Base-by-base conservation (phyloP, 345 rosid species). In the Bretschneidera sinensis region DNA sequence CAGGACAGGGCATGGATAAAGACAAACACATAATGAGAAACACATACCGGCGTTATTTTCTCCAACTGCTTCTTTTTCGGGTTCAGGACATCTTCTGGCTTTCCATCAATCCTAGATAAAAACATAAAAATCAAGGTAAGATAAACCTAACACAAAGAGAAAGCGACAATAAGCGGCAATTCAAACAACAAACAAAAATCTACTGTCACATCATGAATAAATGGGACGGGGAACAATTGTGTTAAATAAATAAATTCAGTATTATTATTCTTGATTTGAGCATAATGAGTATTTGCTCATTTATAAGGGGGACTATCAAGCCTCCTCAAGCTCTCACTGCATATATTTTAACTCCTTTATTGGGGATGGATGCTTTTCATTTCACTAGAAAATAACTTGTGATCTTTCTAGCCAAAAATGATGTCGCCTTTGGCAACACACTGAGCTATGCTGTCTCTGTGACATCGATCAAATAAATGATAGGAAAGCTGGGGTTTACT, bases 61-160 rank as follows among this genome's bases (percentile, higher is more conserved):
- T 94, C 99, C 69, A 94, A 74, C 71, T 87, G 96, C 85, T 89
- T 92, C 82, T 87, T 92, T 72, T 94, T 94, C 6, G 96, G 99
- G 77, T 94, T 94, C 61, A 89, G 74, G 48, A 87, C 84, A 51
- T 86, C 98, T 79, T 90, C 98, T n/a, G 97, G 87, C 84, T 89
- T 90, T 35, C 97, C 97, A 67, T 92, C 96, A 52, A 89, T 73
- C 85, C 97, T 87, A 56, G 0, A 80, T 17, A 45, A 76, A 62
- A 51, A 45, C 35, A 54, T 51, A 24, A 50, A 21, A 57, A 35
- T 8, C 17, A 20, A 50, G 22, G 15, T 31, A 1, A 57, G 28
- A 39, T 16, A 51, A 51, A 47, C 1, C 24, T 23, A 9, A 53
- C 52, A n/a, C 31, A 31, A 6, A 19, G 57, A 13, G 16, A 11